Conservation (phyloP, 2,329 filamentous ascomycete species). For the Monosporascus sp. region DNA sequence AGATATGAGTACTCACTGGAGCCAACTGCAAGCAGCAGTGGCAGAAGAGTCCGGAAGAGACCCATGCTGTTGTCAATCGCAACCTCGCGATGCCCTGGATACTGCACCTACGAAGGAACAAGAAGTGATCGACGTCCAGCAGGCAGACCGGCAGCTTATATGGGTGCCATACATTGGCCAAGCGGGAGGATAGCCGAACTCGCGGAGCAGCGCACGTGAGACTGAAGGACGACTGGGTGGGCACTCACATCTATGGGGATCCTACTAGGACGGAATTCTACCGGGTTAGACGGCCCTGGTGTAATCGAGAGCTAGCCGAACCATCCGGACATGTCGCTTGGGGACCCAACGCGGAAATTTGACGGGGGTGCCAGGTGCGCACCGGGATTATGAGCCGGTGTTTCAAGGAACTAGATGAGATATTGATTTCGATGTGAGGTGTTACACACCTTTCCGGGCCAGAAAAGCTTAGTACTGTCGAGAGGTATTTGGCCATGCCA, state of each 20-base stretch:
- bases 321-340: neutral
- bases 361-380: neutral
- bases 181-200: neutral
- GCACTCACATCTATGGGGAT: neutral
- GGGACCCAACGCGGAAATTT: neutral
- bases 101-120: neutral
- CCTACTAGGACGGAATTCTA: neutral
- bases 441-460: no score
- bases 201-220: neutral
- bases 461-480: no score
- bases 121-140: neutral
- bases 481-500: no score
- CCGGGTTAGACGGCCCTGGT: neutral
- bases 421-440: no score
- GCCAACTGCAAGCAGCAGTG: slow-evolving; percentile 20
- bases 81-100: neutral
- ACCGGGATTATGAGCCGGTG: neutral
- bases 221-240: neutral
- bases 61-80: slow-evolving; percentile 13
- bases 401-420: neutral
- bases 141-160: neutral
- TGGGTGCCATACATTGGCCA: neutral
- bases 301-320: neutral
- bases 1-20: slow-evolving; percentile 10
- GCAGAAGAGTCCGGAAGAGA: slow-evolving; percentile 12